A percentile compares a stretch with the other conserved stretches of the same genome.
Evolutionary conservation across 2,329 filamentous ascomycete genomes (phyloP).

Genomic region (Botrytis pseudocinerea): DNA sequence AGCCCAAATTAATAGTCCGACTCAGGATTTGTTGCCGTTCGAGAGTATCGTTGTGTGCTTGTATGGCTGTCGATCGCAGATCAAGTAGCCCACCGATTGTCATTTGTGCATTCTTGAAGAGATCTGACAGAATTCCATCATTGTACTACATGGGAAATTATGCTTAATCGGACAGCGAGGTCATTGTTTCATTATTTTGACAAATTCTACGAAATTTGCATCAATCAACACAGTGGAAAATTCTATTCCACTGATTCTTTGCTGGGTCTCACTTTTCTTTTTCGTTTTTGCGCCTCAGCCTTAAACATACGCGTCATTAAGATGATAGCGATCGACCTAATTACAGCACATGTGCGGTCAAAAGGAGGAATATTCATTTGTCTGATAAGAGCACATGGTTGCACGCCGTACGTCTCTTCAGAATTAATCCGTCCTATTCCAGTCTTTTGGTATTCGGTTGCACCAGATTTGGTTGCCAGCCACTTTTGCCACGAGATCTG

Average conservation of each 20-base stretch:
- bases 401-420: background rate
- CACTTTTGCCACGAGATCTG: slow-evolving; percentile 7
- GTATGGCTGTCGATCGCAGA: slow-evolving; percentile 14
- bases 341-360: background rate
- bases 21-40: slow-evolving; percentile 7
- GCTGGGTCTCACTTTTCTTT: background rate
- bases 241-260: background rate
- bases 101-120: background rate
- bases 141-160: background rate
- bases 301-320: slow-evolving; percentile 10
- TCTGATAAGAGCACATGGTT: background rate
- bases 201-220: background rate
- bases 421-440: background rate
- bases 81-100: background rate
- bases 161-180: background rate
- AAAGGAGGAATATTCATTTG: background rate
- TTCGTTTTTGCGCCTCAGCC: background rate
- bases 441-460: slow-evolving; percentile 11
- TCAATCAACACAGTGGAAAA: background rate
- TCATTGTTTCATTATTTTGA: background rate
- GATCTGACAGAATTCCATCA: background rate
- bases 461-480: slow-evolving; percentile 10
- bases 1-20: background rate
- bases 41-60: slow-evolving; percentile 1
- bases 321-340: background rate